A percentile compares a stretch with the other conserved stretches of the same genome.
phyloP scores from a whole-genome alignment of 78 protist species.

The Fonticula alba region DNA sequence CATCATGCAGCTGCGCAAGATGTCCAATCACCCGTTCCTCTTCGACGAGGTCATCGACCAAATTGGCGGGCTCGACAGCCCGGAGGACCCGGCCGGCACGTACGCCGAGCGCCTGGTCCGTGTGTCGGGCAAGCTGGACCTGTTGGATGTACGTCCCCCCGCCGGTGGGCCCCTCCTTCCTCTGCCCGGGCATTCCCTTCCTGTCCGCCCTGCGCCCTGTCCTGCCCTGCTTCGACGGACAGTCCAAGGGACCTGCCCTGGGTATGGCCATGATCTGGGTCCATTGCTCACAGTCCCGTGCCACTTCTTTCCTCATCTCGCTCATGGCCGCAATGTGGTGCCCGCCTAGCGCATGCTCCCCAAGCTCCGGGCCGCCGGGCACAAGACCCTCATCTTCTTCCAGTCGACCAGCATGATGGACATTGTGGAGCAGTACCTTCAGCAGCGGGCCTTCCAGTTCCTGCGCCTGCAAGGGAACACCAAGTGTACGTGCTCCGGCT shows the following conservation, averaged over 20 bases:
- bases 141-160: conserved; percentile 26
- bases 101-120: conserved; percentile 22
- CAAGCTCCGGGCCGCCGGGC: conserved; percentile 39
- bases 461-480: conserved; percentile 59
- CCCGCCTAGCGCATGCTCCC: conserved; percentile 35
- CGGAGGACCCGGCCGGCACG: neutral
- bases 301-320: too few species aligned
- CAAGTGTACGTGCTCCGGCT: neutral
- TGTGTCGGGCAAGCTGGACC: conserved; percentile 55
- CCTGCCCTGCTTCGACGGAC: neutral
- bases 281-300: too few species aligned
- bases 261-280: too few species aligned
- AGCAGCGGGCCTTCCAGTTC: conserved; percentile 9
- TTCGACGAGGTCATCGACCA: conserved; percentile 15
- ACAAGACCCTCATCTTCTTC: conserved; percentile 53
- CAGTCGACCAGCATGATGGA: conserved; percentile 47
- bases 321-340: too few species aligned
- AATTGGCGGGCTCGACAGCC: neutral
- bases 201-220: neutral
- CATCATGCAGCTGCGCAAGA: conserved; percentile 80
- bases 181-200: neutral
- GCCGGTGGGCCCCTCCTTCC: too few species aligned
- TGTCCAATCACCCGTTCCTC: conserved; percentile 90
- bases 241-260: too few species aligned
- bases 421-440: conserved; percentile 51